Evolutionary conservation across 495 filamentous ascomycete genomes (phyloP).

Genomic region (Penicillium ucsense): DNA sequence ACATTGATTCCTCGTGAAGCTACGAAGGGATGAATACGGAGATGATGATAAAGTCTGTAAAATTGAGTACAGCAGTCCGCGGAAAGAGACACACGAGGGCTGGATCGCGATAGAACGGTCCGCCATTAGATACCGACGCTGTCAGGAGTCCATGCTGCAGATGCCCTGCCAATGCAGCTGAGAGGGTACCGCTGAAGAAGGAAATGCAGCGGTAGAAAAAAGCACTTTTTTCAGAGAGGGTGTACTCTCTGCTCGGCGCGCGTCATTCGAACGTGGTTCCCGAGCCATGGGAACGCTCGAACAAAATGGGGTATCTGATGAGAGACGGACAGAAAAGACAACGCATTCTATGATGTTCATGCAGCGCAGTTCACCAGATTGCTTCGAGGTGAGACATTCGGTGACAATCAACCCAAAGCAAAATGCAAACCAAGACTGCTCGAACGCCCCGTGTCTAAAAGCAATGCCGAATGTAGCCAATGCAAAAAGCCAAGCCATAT

Average conservation of each 20-base stretch:
- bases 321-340: conserved; percentile 49
- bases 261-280: conserved; percentile 36
- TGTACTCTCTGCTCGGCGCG: conserved; percentile 32
- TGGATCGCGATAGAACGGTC: conserved; percentile 30
- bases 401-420: conserved; percentile 25
- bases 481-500: conserved; percentile 14
- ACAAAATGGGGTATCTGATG: conserved; percentile 49
- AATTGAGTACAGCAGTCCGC: neutral
- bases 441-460: conserved; percentile 35
- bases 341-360: conserved; percentile 76
- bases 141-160: conserved; percentile 38
- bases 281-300: conserved; percentile 24
- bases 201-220: conserved; percentile 35
- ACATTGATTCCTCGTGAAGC: too few species aligned
- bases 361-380: conserved; percentile 42
- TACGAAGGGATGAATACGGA: too few species aligned
- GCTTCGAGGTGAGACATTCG: conserved; percentile 22
- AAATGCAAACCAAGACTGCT: conserved; percentile 31
- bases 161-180: conserved; percentile 33
- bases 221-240: conserved; percentile 31
- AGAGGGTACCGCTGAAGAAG: conserved; percentile 32
- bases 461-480: conserved; percentile 23
- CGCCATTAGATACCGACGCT: conserved; percentile 45
- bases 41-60: too few species aligned
- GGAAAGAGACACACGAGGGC: conserved; percentile 16